phyloP scores from a whole-genome alignment of 2,329 filamentous ascomycete genomes.

The Emergomyces africanus region DNA sequence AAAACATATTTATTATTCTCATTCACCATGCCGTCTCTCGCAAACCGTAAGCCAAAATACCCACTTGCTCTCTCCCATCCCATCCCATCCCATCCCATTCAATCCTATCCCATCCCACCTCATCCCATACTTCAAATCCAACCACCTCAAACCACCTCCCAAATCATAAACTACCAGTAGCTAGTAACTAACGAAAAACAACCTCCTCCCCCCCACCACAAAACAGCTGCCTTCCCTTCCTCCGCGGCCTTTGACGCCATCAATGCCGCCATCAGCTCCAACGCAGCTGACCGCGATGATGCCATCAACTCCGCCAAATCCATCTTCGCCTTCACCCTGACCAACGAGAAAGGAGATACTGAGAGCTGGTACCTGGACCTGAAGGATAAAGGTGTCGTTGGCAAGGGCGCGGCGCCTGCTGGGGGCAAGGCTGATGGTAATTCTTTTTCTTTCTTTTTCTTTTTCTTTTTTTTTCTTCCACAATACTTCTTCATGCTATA shows the following conservation, averaged over 20 bases:
- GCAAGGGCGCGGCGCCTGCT: constrained; percentile 53
- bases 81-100: not conserved
- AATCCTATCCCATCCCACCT: too few relatives aligned
- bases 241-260: constrained; percentile 88
- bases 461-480: not conserved
- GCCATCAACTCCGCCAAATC: constrained; percentile 81
- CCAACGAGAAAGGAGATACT: constrained; percentile 69
- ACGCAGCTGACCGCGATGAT: constrained; percentile 64
- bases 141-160: not conserved
- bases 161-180: not conserved
- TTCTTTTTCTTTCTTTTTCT: not conserved
- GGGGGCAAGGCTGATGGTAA: constrained; percentile 72
- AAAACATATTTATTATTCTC: not conserved
- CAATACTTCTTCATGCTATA: not conserved
- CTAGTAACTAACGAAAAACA: not conserved
- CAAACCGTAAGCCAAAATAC: constrained; percentile 46
- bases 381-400: constrained; percentile 75
- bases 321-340: constrained; percentile 82
- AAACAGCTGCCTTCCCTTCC: constrained; percentile 66
- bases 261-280: constrained; percentile 53
- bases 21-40: constrained; percentile 50
- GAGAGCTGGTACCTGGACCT: constrained; percentile 93
- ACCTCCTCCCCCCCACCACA: too few relatives aligned
- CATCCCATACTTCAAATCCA: not conserved
- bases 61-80: not conserved